Base-by-base conservation (phyloP, 2,329 filamentous ascomycete genomes). In the Byssoonygena ceratinophila region DNA sequence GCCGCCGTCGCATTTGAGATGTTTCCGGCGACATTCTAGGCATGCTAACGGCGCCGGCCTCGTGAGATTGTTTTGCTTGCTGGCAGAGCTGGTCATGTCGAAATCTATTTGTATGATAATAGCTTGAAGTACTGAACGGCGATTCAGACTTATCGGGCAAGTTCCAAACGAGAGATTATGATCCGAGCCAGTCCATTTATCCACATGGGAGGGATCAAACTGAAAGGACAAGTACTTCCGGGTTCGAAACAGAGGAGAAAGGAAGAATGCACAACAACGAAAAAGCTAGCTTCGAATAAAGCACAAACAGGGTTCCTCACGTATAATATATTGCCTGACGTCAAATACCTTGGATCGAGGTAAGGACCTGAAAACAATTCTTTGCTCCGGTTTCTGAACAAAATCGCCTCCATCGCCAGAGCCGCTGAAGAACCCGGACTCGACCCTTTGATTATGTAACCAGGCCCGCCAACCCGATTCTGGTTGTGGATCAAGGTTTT, bases 1-100 rank as follows among this genome's bases (percentile, higher is more conserved):
- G 34, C 73, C 69, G 25, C 84, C 84, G 66, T 89, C 83, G 64
- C 85, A 90, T 64, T 87, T 90, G 46, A 89, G 75, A 66, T 90
- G 86, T 62, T 86, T 74, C 50, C 71, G 70, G 31, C 75, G 68
- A 57, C 75, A 77, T 32, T 68, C 63, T 25, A 72, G 64, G 71
- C 60, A 81, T 54, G 63, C 77, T 62, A 63, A 71, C 59, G 58
- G 74, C 9, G 68, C 68, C 1, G 69, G 69, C 16, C 64, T 64
- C 2, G 63, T 53, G 44, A 43, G 22, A 8, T 53, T 48, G 4
- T 34, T 16, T 20, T 43, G 27, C 31, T 39, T 51, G 48, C 20
- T 37, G n/a, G 1, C 29, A 20, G 49, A 20, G n/a, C 14, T 29
- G 14, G 49, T 37, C 49, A 51, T 51, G 12, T 50, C 8, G 22